Evolutionary conservation across 2,329 filamentous ascomycete species (phyloP), one percentile per base, ranked within the genome.

Genomic region (Colletotrichum tanaceti): DNA sequence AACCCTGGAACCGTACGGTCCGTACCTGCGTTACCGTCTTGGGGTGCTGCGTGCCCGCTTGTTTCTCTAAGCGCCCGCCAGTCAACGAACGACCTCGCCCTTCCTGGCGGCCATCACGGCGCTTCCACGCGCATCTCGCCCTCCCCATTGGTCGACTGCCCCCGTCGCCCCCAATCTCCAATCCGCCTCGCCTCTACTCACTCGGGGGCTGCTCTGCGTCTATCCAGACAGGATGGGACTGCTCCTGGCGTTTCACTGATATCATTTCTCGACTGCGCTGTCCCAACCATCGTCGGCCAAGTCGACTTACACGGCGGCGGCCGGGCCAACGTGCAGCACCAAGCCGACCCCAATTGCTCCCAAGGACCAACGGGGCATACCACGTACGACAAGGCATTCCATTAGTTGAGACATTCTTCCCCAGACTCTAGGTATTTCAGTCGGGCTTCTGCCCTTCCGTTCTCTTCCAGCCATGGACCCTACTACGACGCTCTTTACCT

Each of bases 381-480:
- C 62, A 14, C 54, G 50, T 55, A 14, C 54, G 50, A 49, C 43
- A 60, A 16, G 44, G 38, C 22, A 55, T 44, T 60, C 54, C 62
- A 50, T 52, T 57, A 38, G 46, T 46, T 52, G 49, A 65, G 62
- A 60, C 65, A 55, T 59, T 20, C 38, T 22, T 38, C 43, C 38
- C 62, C 18, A 44, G n/a, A 49, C 28, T 44, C 35, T 67, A 2
- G n/a, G n/a, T 24, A 64, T 65, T 65, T 65, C 18, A 60, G 3
- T 68, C 55, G 50, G 65, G 55, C 62, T 50, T 59, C 44, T 43
- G 47, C 35, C 61, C 60, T 49, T 44, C 24, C 52, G n/a, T 11
- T 4, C 11, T 4, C 11, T 55, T 50, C 22, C 47, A 46, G 63
- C 61, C 76, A 88, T 89, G 86, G 86, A 89, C 78, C 86, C 86